Evolutionary conservation across 805 yeast species (phyloP), one percentile per base, ranked within the genome.

Genomic region (Zygoascus flipseniorum): DNA sequence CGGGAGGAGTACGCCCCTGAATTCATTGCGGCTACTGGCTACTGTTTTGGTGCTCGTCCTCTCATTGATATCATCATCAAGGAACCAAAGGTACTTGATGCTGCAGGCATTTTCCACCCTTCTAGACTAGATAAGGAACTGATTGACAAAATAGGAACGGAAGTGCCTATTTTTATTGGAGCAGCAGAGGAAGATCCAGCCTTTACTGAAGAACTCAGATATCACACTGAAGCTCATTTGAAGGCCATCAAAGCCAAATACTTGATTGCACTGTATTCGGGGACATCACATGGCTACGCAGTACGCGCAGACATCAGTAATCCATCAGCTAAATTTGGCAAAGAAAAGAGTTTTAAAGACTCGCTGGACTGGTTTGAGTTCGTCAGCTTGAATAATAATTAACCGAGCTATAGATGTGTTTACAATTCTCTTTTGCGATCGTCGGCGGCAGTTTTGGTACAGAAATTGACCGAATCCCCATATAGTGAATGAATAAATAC

Each of bases 1-100:
- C 31, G 26, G 13, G 14, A 46, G 23, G n/a, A 9, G n/a, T 65
- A 68, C 52, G 69, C 69, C n/a, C 78, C 80, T 16, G 66, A 72
- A 51, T 79, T 74, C 58, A 55, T 84, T 20, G 81, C 77, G 44
- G 79, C 80, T 19, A 70, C 84, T 54, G 96, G 97, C 23, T 82
- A 88, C 72, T 89, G 97, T 71, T 89, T 74, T 58, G 97, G 97
- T 65, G 96, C 88, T 43, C 85, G 49, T 4, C 49, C 49, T 14
- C 26, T 46, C 19, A 23, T 31, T 31, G 49, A 46, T 14, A 26
- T 46, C 14, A 39, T 31, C 18, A 16, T 18, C 14, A 8, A 9
- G 13, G 41, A 31, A 5, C 14, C 20, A 14, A 9, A 20, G 6
- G 9, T 32, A 5, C 2, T 31, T 13, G 49, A 46, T 31, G 49